Evolutionary conservation across 305 asterid genomes (phyloP).

Genomic region (Caryopteris hybrid): DNA sequence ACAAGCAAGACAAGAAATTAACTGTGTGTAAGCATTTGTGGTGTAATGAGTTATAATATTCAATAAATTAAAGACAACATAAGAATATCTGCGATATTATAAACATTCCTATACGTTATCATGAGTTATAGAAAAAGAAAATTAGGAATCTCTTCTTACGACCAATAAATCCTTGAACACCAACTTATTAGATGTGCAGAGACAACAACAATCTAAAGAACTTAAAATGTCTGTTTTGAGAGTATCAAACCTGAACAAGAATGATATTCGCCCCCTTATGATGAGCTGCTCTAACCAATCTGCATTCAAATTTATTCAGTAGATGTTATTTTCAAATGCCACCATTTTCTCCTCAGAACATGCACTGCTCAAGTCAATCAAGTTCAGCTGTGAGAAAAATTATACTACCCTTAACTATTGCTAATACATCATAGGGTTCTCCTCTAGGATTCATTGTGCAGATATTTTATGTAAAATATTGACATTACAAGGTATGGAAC

Average conservation of each 20-base stretch:
- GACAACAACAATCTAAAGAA: conserved; percentile 2
- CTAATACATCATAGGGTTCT: conserved; percentile 13
- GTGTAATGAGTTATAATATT: not conserved
- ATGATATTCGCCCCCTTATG: conserved; percentile 83
- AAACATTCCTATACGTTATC: not conserved
- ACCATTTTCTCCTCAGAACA: not conserved
- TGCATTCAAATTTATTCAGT: conserved; percentile 34
- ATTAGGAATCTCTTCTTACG: not conserved
- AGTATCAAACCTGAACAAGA: conserved; percentile 70
- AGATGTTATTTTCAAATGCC: conserved; percentile 4
- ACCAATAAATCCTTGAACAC: not conserved
- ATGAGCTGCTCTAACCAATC: conserved; percentile 89
- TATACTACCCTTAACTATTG: not conserved
- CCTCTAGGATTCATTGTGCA: not conserved
- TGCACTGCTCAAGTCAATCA: not conserved
- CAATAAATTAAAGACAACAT: not conserved
- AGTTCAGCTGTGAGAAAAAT: not conserved
- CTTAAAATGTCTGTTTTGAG: not conserved
- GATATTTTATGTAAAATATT: not conserved
- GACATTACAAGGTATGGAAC: not conserved
- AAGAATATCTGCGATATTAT: not conserved
- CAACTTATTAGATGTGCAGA: not conserved
- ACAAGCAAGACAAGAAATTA: not conserved
- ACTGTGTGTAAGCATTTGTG: not conserved
- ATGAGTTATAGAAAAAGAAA: not conserved